Percentiles rank a stretch among this genome's conserved stretches.
Evolutionary conservation across 169 alveolate genomes (phyloP).

Genomic region (Eimeria acervulina): DNA sequence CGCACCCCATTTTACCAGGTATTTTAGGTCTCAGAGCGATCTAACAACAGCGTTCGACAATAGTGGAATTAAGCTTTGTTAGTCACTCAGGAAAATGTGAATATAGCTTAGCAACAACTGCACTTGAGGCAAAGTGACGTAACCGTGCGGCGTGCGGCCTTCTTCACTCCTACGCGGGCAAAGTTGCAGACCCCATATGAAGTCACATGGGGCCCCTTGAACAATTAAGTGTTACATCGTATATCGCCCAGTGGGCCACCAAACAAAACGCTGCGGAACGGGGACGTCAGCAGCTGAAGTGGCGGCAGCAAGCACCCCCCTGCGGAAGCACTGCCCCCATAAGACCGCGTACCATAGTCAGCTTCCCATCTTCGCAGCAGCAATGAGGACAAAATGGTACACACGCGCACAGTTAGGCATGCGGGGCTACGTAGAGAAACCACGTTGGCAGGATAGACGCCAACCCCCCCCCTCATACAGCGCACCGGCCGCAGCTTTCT

Average conservation of each 20-base stretch:
- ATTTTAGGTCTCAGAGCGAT: not conserved
- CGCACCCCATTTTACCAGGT: not conserved
- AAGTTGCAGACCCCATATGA: not conserved
- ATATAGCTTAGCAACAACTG: not conserved
- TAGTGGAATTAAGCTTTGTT: not conserved
- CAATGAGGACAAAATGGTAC: not conserved
- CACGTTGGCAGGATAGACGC: not conserved
- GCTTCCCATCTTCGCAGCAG: not conserved
- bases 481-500: not conserved
- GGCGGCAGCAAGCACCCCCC: not conserved
- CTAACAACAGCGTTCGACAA: not conserved
- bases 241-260: not conserved
- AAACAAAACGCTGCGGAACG: not conserved
- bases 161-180: not conserved
- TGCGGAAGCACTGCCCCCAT: not conserved
- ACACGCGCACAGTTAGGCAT: not conserved
- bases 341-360: not conserved
- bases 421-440: not conserved
- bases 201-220: not conserved
- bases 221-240: not conserved
- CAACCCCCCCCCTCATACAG: not conserved
- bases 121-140: too few species aligned
- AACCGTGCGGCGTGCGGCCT: too few species aligned
- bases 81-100: not conserved
- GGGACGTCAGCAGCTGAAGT: not conserved